Base-by-base conservation (phyloP, 2,329 filamentous ascomycete species). In the Magnaporthales sp. region DNA sequence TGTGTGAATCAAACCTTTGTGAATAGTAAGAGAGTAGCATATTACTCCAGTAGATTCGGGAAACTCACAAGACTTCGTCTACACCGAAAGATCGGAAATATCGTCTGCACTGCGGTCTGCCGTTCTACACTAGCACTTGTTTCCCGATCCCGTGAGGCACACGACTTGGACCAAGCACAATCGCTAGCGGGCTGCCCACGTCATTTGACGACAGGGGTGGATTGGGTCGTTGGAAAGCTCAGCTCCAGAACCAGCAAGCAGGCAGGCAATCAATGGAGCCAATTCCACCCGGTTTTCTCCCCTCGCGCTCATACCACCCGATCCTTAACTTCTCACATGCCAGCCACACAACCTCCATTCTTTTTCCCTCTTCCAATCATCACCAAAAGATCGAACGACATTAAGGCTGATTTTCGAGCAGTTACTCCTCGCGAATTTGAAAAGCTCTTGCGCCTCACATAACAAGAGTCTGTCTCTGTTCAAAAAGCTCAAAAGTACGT, bases 191-290 rank as follows among this genome's bases (percentile, higher is more conserved):
- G 60, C 60, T 27, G 60, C 60, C 22, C 60, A 62, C 26, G 60
- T 62, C 60, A 62, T 62, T 62, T 62, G 27, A 26, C 60, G 62
- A 29, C 24, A 69, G 69, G 69, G 58, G 60, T 56, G 9, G 22
- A 11, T n/a, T 22, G 51, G n/a, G n/a, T n/a, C 9, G 51, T 54
- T 56, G 15, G 54, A 19, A 46, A 46, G 54, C 24, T 58, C n/a
- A 58, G 54, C 54, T 58, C 54, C 54, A 58, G n/a, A 22, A 8
- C 54, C 24, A 58, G 10, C 54, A 58, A 58, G 8, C 54, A 58
- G 11, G 32, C 32, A 38, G n/a, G 38, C 38, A n/a, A 26, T 26
- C 54, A 58, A 58, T 22, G n/a, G n/a, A 58, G 24, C 54, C 54
- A 58, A 58, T 58, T 58, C 54, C 24, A n/a, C 24, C 54, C 54